Evolutionary conservation across 805 yeast genomes (phyloP), one percentile per base, ranked within the genome.

Genomic region (Blastobotrys muscicola): DNA sequence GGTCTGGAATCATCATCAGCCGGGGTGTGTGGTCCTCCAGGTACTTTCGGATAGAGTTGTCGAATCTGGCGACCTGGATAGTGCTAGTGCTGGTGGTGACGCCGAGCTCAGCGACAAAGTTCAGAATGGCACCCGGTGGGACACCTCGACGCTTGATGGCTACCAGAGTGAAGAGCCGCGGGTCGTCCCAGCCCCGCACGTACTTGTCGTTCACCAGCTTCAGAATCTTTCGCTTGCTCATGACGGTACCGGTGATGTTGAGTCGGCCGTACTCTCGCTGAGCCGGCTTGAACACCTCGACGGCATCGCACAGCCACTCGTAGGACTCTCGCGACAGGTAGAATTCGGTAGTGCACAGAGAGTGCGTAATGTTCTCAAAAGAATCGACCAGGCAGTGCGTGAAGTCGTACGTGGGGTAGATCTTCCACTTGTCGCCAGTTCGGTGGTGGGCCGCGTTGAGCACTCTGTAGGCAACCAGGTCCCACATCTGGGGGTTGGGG

Each of bases 401-500:
- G 70, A 92, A 92, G 64, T 92, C 99, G 62, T 92, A 92, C 16
- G 99, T 92, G 53, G 99, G 99, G 60, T 92, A 92, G 49, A 92
- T 90, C 67, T 83, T 85, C 99, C 99, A 92, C 66, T 85, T 85
- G 60, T 78, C 82, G 45, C 97, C 99, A 9, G 98, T 92, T 68
- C 97, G 81, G 66, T 90, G 94, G 66, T 92, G 98, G 30, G 87
- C 77, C 10, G 95, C 87, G 55, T 90, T 75, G 55, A 92, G 71
- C 2, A 92, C 95, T 63, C 99, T 78, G 68, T 92, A 92, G 9
- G 98, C 98, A 49, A 92, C 92, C 51, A 92, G 74, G 67, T 92
- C 99, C 99, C 99, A 92, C 98, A 92, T 92, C 69, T 92, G 98
- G 12, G 99, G 99, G 50, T 85, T 84, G 50, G 96, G 95, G 12